Evolutionary conservation across 768 basidiomycete genomes (phyloP), one percentile per base, ranked within the genome.

Genomic region (Suillus clintonianus): DNA sequence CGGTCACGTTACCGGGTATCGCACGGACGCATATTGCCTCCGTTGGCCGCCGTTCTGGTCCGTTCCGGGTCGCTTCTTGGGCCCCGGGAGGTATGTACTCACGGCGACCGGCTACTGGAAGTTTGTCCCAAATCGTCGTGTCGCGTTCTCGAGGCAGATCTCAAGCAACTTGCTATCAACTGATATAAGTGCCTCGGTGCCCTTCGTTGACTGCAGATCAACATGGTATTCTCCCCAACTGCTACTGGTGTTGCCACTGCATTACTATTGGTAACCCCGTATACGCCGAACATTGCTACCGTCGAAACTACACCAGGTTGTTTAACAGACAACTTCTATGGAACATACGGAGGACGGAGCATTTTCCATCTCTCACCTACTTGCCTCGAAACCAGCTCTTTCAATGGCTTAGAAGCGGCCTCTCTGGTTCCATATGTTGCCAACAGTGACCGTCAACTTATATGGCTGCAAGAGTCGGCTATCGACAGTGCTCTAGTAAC

Each of bases 381-480:
- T 41, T 89, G 88, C 71, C 64, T 82, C 59, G 37, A 65, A 4
- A 22, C 30, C 19, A 57, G 13, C 43, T 39, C 61, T 15, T 37
- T 68, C 68, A 53, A 70, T 55, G 41, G 68, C 73, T 47, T 79
- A 72, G 56, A 62, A 64, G 19, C 69, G 68, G 37, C 78, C 70
- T 47, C 68, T 70, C 41, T 81, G 50, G 48, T 70, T 11, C 70
- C 72, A 59, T 68, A 71, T 39, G 39, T 57, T 27, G 55, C 72
- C 62, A 57, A 72, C 41, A 15, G 54, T 43, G 67, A 72, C 53
- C 70, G 79, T 34, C 82, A 83, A 60, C 82, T 89, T 32, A 82
- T 89, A 7, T 89, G 88, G 89, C 65, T 90, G 7, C 82, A 89
- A 65, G 82, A 87, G 61, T 76, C 82, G 42, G 78, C 82, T 9